phyloP scores from a whole-genome alignment of 345 rosid species.

The Sapria himalayana region DNA sequence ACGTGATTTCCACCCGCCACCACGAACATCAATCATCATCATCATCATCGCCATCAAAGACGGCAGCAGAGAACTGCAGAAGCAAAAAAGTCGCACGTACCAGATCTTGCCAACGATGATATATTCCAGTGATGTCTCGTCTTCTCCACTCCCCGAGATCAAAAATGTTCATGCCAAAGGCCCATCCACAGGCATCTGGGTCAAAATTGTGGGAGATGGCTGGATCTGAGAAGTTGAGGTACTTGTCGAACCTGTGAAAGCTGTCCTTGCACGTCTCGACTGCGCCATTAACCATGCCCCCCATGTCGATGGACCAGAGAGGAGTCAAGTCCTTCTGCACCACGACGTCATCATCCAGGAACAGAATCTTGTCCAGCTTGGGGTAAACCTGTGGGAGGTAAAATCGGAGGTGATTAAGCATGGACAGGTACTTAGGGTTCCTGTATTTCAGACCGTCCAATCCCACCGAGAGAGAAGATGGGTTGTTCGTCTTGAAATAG shows the following conservation, averaged over 20 bases:
- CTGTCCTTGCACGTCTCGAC: constrained; percentile 85
- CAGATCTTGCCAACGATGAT: constrained; percentile 91
- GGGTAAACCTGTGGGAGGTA: constrained; percentile 80
- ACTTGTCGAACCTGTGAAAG: constrained; percentile 91
- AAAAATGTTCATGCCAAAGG: constrained; percentile 95
- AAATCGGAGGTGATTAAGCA: constrained; percentile 79
- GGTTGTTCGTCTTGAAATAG: constrained; percentile 64
- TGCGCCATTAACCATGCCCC: constrained; percentile 74
- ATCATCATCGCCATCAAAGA: too few species aligned
- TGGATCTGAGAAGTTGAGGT: constrained; percentile 92
- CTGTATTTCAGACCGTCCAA: constrained; percentile 66
- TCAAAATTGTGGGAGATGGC: constrained; percentile 46
- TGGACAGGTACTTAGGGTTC: constrained; percentile 67
- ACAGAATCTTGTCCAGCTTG: constrained; percentile 52
- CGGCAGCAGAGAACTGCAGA: neutral
- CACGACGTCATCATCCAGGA: constrained; percentile 73
- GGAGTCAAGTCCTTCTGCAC: constrained; percentile 73
- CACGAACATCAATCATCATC: too few species aligned
- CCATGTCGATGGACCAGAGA: constrained; percentile 53
- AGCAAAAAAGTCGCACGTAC: constrained; percentile 30
- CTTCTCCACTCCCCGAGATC: constrained; percentile 88
- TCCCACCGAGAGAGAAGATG: constrained; percentile 42
- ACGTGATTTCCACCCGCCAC: too few species aligned
- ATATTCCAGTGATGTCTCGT: constrained; percentile 72
- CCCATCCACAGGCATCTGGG: constrained; percentile 90